Percentiles rank a stretch among this genome's conserved stretches.
phyloP scores from a whole-genome alignment of 2,329 filamentous ascomycete species.

The Fusarium annulatum region DNA sequence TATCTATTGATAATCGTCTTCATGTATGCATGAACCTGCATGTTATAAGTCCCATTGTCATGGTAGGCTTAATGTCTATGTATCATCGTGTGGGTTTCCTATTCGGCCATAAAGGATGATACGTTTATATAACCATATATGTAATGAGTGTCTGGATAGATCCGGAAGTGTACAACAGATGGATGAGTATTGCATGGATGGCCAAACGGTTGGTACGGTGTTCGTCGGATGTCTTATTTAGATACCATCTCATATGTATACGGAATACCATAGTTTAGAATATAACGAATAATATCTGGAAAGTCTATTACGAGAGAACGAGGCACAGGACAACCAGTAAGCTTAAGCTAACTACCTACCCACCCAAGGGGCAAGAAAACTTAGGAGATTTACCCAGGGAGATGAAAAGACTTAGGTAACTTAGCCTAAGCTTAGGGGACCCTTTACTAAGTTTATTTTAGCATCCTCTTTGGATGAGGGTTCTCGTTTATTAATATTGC shows the following conservation, averaged over 20 bases:
- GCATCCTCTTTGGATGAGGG: not conserved
- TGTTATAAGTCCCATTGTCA: not conserved
- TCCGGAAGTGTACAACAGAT: conserved; percentile 12
- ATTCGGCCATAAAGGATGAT: not conserved
- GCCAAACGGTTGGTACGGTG: conserved; percentile 23
- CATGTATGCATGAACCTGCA: not conserved
- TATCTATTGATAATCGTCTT: conserved; percentile 45
- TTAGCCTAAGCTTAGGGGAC: not conserved
- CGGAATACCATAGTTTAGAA: conserved; percentile 30
- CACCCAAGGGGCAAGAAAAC: not conserved
- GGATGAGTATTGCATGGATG: conserved; percentile 17
- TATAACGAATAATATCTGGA: conserved; percentile 25
- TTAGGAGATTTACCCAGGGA: not conserved
- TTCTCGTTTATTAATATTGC: not conserved
- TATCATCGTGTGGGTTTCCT: conserved; percentile 1
- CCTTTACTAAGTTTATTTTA: not conserved
- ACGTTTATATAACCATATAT: conserved; percentile 16
- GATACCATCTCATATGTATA: conserved; percentile 42
- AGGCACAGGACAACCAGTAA: not conserved
- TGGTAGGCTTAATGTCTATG: conserved; percentile 2
- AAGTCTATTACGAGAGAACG: not conserved
- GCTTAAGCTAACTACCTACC: not conserved
- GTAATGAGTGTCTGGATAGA: conserved; percentile 37
- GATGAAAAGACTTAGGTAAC: not conserved
- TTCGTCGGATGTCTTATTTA: conserved; percentile 35